These are phyloP conservation scores for Trichothecium roseum DNA, from an alignment of 2,329 filamentous ascomycete genomes.

Conservation along the genomic window DNA sequence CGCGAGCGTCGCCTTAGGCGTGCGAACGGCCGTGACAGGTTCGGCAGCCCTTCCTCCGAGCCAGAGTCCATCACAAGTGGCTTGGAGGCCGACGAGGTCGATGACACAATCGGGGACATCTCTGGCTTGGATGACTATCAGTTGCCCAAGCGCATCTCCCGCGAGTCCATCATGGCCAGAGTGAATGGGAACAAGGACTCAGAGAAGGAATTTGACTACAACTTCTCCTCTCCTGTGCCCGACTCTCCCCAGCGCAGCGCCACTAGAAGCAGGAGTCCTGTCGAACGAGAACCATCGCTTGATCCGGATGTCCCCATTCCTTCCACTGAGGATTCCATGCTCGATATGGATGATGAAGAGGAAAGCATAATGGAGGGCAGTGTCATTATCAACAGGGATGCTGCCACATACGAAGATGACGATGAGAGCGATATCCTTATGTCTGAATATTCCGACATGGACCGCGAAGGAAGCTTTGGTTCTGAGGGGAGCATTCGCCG, in stretches of 20 bases:
- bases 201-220: conserved; percentile 51
- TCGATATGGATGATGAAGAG: conserved; percentile 40
- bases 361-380: conserved; percentile 44
- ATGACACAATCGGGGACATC: conserved; percentile 50
- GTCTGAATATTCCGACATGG: conserved; percentile 33
- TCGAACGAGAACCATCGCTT: conserved; percentile 46
- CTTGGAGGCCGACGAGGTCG: conserved; percentile 37
- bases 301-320: conserved; percentile 89
- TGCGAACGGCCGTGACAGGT: conserved; percentile 41
- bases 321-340: conserved; percentile 63
- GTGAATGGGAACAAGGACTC: conserved; percentile 57
- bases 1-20: conserved; percentile 60
- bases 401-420: conserved; percentile 48
- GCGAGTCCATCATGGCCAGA: conserved; percentile 85
- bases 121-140: conserved; percentile 52
- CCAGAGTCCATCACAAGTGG: conserved; percentile 20
- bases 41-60: conserved; percentile 31
- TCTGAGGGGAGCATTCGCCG: conserved; percentile 42
- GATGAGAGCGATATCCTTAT: conserved; percentile 56
- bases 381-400: conserved; percentile 57
- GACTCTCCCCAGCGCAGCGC: conserved; percentile 45
- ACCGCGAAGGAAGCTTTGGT: conserved; percentile 34
- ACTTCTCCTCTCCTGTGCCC: conserved; percentile 51
- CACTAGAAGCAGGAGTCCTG: conserved; percentile 22
- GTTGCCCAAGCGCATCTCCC: conserved; percentile 69